A percentile compares a stretch with the other conserved stretches of the same genome.
These are phyloP conservation scores for Eimeria sp. DNA, from an alignment of 169 alveolate genomes.

Conservation along the genomic window DNA sequence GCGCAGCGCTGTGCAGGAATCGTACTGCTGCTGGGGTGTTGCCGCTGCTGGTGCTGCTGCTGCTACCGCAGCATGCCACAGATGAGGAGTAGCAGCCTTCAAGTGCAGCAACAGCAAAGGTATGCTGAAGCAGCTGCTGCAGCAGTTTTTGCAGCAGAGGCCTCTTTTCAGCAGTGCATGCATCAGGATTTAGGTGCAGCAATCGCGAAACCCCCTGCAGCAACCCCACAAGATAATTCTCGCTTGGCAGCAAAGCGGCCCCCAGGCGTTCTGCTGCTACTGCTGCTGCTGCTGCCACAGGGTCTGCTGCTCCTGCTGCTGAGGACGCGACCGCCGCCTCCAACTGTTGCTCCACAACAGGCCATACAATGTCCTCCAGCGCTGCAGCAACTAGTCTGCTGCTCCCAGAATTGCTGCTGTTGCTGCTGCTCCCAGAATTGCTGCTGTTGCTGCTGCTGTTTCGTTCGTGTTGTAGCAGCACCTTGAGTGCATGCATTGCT, in stretches of 20 bases:
- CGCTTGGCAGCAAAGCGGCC: slow-evolving; percentile 24
- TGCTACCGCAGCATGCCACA: slow-evolving; percentile 5
- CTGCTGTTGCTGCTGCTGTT: slow-evolving; percentile 34
- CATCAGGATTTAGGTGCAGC: slow-evolving; percentile 37
- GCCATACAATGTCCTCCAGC: slow-evolving; percentile 36
- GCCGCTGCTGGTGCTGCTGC: slow-evolving; percentile 75
- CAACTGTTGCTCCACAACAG: slow-evolving; percentile 52
- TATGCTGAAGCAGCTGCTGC: slow-evolving; percentile 52
- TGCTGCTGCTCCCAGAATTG: not conserved
- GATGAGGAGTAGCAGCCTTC: slow-evolving; percentile 52
- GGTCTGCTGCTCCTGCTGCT: slow-evolving; percentile 64
- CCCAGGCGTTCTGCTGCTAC: slow-evolving; percentile 50
- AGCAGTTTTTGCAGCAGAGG: slow-evolving; percentile 35
- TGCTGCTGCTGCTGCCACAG: slow-evolving; percentile 68
- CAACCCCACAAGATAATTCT: slow-evolving; percentile 32
- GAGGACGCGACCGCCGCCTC: slow-evolving; percentile 41
- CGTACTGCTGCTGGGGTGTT: slow-evolving; percentile 69
- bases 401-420: not conserved
- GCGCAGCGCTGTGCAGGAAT: slow-evolving; percentile 57
- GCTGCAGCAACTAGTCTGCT: slow-evolving; percentile 40
- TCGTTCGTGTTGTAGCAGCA: slow-evolving; percentile 46
- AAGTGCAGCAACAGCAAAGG: slow-evolving; percentile 53
- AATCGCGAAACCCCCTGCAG: slow-evolving; percentile 57
- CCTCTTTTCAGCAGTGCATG: not conserved
- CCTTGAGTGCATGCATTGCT: slow-evolving; percentile 69